Evolutionary conservation across 129 eudicot species (phyloP), one percentile per base, ranked within the genome.

Genomic region (Arctium minus): DNA sequence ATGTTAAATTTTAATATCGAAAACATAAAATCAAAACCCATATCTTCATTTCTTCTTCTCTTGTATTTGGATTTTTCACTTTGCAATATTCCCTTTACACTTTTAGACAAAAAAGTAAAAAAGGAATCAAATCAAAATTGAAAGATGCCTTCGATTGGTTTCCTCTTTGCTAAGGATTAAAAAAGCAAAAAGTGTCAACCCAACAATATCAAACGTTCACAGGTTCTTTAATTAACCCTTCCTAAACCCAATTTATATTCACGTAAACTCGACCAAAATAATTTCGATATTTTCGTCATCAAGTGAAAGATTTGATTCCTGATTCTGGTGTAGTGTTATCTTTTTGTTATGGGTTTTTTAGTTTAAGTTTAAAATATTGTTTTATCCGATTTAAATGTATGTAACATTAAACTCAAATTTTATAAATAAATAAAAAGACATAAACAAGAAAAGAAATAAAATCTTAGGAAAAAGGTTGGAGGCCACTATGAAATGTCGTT

Each of bases 401-500:
- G 35, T 44, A 56, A n/a, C 35, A 75, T 8, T 18, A 0, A 27
- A 44, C 32, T 22, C 13, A 33, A 6, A 75, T 31, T 46, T 4
- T 8, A 17, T 68, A 7, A 76, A 37, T 1, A 4, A 50, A 37
- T 29, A 15, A 12, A 12, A 1, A 3, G 33, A 64, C 30, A 64
- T 64, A 22, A 27, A 48, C 9, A 37, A 36, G 10, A 7, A 0
- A 15, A 7, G 78, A 62, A 48, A 36, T 9, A 12, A 32, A 12
- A 56, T 56, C 65, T 15, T 56, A 17, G 65, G 65, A 72, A 78
- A 79, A 73, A 68, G 33, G 79, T 81, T 60, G 64, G 76, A 60
- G 86, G 77, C 80, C 86, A 86, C 87, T 78, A 79, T 80, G 89
- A 78, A 76, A 32, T 88, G 92, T 86, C 89, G 71, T 86, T 91